Evolutionary conservation across 2,329 filamentous ascomycete species (phyloP).

Genomic region (Fusarium sp.): DNA sequence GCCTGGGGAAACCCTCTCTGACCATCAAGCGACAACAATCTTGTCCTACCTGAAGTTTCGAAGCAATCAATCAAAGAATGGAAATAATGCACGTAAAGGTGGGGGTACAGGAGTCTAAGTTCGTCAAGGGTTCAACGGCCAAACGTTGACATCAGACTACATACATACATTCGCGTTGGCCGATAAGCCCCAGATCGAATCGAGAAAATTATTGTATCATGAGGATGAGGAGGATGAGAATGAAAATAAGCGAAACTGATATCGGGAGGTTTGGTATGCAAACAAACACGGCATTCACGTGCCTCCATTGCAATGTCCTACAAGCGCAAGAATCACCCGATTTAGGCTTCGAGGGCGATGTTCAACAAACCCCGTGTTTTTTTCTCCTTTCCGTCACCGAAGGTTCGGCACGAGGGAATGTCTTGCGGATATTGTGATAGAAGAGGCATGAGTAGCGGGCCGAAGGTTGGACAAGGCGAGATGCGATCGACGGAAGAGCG

Average conservation of each 20-base stretch:
- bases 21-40: constrained; percentile 7
- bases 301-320: constrained; percentile 5
- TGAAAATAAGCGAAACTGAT: neutral
- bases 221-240: neutral
- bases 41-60: neutral
- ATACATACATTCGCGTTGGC: neutral
- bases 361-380: neutral
- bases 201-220: neutral
- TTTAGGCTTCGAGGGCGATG: constrained; percentile 31
- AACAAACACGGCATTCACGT: neutral
- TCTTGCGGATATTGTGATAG: constrained; percentile 38
- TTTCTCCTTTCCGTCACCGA: neutral
- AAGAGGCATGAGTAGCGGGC: constrained; percentile 21
- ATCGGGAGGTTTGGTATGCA: constrained; percentile 1
- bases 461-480: constrained; percentile 26
- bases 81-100: constrained; percentile 4
- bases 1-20: neutral
- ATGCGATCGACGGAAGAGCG: constrained; percentile 18
- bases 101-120: constrained; percentile 10
- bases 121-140: constrained; percentile 14
- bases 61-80: neutral
- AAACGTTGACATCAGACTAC: neutral
- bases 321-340: constrained; percentile 39
- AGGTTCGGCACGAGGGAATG: constrained; percentile 32
- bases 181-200: neutral